Evolutionary conservation across 306 rosid species (phyloP), one percentile per base, ranked within the genome.

Genomic region (Lotus japonicus): DNA sequence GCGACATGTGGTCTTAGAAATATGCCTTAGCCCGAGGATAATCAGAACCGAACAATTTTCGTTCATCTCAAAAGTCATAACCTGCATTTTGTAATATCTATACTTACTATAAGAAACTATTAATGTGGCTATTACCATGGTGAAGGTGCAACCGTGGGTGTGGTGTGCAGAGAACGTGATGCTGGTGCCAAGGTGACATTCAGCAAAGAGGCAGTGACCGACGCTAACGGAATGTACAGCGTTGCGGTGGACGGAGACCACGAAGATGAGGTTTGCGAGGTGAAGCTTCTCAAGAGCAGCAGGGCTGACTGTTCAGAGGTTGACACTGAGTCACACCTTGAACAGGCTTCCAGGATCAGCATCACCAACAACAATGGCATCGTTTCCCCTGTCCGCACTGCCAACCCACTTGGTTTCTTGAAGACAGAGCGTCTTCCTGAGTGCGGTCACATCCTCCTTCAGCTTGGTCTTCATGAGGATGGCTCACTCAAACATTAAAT

Each of bases 331-430:
- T 23, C 66, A 0, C 66, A 55, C 50, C 45, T 23, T 0, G 50
- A 73, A n/a, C 58, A 77, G 10, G 71, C 66, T 5, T 80, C 88
- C 0, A 80, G 71, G 68, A 8, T 89, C 3, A 80, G 88, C 77
- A 69, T 89, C 51, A 80, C 96, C 0, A 28, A 3, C 6, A 58
- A 82, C 75, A 84, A 79, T 50, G 96, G 90, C 14, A 84, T 89
- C 2, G 3, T 70, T 0, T 17, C 54, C 4, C 72, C 79, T 0
- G 36, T 78, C 8, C 96, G 92, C 60, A 38, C 7, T 4, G 75
- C 89, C 3, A 86, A 79, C 60, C 80, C 88, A 8, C 92, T 88
- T 10, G 92, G 95, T 1, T 88, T 88, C 79, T 44, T 82, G 26
- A 75, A 13, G 83, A 76, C 48, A 53, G 60, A 70, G 0, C 36